Conservation (phyloP, 768 basidiomycete genomes). For the Suillus clintonianus region DNA sequence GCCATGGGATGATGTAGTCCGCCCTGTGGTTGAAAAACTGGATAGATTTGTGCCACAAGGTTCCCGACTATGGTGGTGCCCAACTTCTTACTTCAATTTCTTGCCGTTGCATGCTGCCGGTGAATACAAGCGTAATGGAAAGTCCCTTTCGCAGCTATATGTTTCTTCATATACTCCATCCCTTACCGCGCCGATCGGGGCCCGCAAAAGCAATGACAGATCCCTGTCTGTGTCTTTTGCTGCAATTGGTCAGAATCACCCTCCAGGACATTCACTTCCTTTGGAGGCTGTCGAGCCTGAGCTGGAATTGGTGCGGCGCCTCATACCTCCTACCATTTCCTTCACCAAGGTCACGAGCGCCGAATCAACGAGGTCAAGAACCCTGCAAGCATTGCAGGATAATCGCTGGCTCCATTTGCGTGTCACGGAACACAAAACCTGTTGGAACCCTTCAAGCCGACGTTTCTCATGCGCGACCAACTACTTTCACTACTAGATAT, state of each 20-base stretch:
- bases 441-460: constrained; percentile 13
- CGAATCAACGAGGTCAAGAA: not conserved
- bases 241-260: constrained; percentile 6
- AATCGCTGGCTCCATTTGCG: constrained; percentile 19
- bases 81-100: constrained; percentile 2
- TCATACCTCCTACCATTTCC: not conserved
- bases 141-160: not conserved
- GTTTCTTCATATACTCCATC: constrained; percentile 13
- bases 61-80: constrained; percentile 8
- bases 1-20: no score
- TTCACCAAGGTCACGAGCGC: not conserved
- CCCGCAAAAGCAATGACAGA: not conserved
- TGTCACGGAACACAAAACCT: constrained; percentile 16
- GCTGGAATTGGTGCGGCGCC: not conserved
- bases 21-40: not conserved
- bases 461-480: not conserved
- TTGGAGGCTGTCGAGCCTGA: not conserved
- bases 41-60: not conserved
- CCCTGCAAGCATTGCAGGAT: not conserved
- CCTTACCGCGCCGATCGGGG: constrained; percentile 7
- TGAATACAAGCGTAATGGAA: not conserved
- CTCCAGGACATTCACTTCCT: not conserved
- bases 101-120: constrained; percentile 14
- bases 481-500: constrained; percentile 7
- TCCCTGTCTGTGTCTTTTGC: not conserved